Evolutionary conservation across 805 yeast genomes (phyloP).

Genomic region (Clavispora vitiphila): DNA sequence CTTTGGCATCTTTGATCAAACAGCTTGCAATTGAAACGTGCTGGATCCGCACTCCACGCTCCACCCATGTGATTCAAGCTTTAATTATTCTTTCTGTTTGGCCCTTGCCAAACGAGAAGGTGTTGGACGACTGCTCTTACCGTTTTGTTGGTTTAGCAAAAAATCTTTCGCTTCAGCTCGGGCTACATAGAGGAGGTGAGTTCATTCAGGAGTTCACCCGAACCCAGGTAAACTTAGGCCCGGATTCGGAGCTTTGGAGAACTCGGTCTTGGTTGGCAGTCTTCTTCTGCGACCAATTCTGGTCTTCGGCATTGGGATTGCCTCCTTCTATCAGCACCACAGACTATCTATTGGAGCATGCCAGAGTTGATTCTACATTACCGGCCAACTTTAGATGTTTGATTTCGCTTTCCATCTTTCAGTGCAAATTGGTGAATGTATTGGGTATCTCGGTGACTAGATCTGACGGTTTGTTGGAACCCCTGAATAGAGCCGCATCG

Average conservation of each 20-base stretch:
- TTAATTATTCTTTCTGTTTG: conserved; percentile 77
- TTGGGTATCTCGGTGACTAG: conserved; percentile 84
- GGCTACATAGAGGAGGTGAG: conserved; percentile 81
- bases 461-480: conserved; percentile 86
- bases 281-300: conserved; percentile 82
- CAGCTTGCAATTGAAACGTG: conserved; percentile 88
- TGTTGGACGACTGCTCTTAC: conserved; percentile 86
- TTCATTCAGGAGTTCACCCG: conserved; percentile 87
- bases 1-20: conserved; percentile 71
- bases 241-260: conserved; percentile 91
- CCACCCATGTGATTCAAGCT: conserved; percentile 91
- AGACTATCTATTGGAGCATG: conserved; percentile 76
- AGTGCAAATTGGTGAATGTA: conserved; percentile 73
- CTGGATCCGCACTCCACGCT: conserved; percentile 89
- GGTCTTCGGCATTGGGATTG: conserved; percentile 82
- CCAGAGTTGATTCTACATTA: conserved; percentile 58
- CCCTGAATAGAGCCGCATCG: conserved; percentile 75
- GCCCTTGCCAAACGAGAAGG: conserved; percentile 92
- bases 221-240: conserved; percentile 76
- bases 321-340: conserved; percentile 80
- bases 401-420: conserved; percentile 72
- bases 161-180: conserved; percentile 76
- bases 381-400: conserved; percentile 71
- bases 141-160: conserved; percentile 86
- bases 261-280: conserved; percentile 89